Evolutionary conservation across 768 basidiomycete genomes (phyloP).

Genomic region (Tylopilus balloui): DNA sequence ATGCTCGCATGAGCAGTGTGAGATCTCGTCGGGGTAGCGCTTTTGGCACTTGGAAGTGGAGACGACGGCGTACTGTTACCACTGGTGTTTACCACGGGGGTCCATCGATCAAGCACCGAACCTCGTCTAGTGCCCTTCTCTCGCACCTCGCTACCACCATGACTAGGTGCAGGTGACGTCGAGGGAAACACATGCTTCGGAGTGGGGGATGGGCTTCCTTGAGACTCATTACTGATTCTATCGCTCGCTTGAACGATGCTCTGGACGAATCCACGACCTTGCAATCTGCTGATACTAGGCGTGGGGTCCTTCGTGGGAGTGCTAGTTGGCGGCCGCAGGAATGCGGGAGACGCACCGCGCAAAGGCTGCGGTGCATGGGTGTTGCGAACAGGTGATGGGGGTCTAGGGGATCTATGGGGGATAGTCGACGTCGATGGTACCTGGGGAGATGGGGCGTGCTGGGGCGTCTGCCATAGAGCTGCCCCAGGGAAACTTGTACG

Average conservation of each 20-base stretch:
- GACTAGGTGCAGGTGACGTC: conserved; percentile 30
- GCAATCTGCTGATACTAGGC: conserved; percentile 75
- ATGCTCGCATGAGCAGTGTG: conserved; percentile 34
- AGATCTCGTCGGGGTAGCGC: conserved; percentile 38
- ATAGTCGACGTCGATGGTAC: conserved; percentile 28
- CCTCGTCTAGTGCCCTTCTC: conserved; percentile 32
- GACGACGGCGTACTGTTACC: conserved; percentile 34
- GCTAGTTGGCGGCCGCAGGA: conserved; percentile 42
- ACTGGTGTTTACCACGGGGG: conserved; percentile 32
- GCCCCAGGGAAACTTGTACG: conserved; percentile 15
- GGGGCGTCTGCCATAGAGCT: conserved; percentile 22
- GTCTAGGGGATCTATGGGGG: conserved; percentile 20
- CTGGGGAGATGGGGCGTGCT: conserved; percentile 32
- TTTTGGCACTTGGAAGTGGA: conserved; percentile 34
- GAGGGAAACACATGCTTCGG: conserved; percentile 27
- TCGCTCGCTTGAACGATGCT: conserved; percentile 72
- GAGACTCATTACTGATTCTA: conserved; percentile 38
- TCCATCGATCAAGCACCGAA: conserved; percentile 75
- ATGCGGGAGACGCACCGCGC: conserved; percentile 49
- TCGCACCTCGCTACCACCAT: conserved; percentile 36
- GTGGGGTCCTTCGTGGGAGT: conserved; percentile 64
- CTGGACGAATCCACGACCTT: conserved; percentile 84
- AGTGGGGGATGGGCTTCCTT: conserved; percentile 31
- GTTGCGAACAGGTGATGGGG: conserved; percentile 40
- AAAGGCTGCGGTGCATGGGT: conserved; percentile 40